These are phyloP conservation scores for Septoria linicola DNA, from an alignment of 2,329 filamentous ascomycete genomes.

Conservation along the genomic window DNA sequence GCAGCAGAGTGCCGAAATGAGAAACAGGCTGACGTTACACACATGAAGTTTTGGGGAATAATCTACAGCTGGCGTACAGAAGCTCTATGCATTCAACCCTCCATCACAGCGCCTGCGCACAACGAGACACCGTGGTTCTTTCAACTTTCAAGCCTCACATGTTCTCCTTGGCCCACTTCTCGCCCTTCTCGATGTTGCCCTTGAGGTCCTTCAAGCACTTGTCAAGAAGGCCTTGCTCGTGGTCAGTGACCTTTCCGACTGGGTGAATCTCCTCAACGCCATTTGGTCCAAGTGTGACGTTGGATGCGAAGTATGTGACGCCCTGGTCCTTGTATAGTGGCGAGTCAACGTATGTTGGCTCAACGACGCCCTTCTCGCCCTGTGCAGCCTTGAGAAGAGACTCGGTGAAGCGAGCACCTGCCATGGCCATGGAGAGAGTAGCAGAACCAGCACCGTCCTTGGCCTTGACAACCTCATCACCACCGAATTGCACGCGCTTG, in stretches of 20 bases:
- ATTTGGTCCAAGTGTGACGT: slow-evolving; percentile 92
- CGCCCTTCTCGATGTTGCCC: slow-evolving; percentile 93
- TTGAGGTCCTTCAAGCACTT: slow-evolving; percentile 79
- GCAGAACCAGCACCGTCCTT: slow-evolving; percentile 97
- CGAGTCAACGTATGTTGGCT: slow-evolving; percentile 96
- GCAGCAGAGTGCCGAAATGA: too few relatives aligned
- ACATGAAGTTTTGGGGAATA: slow-evolving; percentile 10
- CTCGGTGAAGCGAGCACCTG: slow-evolving; percentile 82
- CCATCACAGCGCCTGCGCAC: slow-evolving; percentile 13
- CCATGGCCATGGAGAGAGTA: slow-evolving; percentile 98
- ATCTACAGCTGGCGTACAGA: slow-evolving; percentile 27
- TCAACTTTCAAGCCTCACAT: slow-evolving; percentile 32
- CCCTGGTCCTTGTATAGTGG: slow-evolving; percentile 98
- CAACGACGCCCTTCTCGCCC: slow-evolving; percentile 90
- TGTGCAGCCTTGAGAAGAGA: slow-evolving; percentile 87
- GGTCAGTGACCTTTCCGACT: slow-evolving; percentile 77
- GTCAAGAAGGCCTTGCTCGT: slow-evolving; percentile 88
- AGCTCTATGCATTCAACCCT: slow-evolving; percentile 26
- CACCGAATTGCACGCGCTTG: slow-evolving; percentile 96
- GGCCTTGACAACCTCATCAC: slow-evolving; percentile 98
- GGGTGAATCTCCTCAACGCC: slow-evolving; percentile 92
- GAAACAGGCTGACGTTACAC: not conserved
- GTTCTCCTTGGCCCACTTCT: slow-evolving; percentile 64
- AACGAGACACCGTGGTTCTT: slow-evolving; percentile 12
- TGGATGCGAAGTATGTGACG: slow-evolving; percentile 93